Conservation (phyloP, 163 green algal genomes). For the Smithsoniella earleae region DNA sequence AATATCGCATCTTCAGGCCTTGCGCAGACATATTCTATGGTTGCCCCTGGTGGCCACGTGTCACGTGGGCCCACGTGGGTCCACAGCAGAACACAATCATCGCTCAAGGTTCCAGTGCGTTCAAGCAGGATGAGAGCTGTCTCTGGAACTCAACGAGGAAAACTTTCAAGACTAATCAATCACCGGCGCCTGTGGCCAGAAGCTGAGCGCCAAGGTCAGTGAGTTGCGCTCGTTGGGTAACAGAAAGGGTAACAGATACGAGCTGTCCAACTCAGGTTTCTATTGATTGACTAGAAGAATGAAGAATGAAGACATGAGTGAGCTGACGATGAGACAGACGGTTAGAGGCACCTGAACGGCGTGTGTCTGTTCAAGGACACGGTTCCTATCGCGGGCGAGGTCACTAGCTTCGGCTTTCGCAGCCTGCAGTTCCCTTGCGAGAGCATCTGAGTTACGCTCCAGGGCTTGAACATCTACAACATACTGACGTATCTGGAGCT, state of each 20-base stretch:
- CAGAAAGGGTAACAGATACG: no score
- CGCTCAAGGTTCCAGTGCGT: background rate
- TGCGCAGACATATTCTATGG: no score
- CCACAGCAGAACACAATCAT: background rate
- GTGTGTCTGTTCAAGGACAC: conserved; percentile 4
- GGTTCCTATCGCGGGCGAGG: background rate
- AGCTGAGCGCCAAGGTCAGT: no score
- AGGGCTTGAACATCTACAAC: conserved; percentile 29
- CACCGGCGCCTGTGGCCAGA: no score
- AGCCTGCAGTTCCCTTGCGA: conserved; percentile 17
- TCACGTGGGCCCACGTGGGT: background rate
- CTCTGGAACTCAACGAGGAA: background rate
- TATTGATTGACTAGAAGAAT: no score
- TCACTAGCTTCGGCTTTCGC: conserved; percentile 1
- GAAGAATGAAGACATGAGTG: no score
- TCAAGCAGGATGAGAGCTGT: background rate
- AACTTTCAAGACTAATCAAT: no score
- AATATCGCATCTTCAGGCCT: background rate
- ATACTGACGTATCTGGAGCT: conserved; percentile 22
- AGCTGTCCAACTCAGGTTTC: no score
- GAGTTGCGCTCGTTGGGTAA: no score
- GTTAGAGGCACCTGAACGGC: background rate
- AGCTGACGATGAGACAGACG: background rate
- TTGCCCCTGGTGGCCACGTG: no score
- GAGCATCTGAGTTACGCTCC: conserved; percentile 11